Evolutionary conservation across 2,329 filamentous ascomycete species (phyloP), one percentile per base, ranked within the genome.

Genomic region (Xylariaceae sp.): DNA sequence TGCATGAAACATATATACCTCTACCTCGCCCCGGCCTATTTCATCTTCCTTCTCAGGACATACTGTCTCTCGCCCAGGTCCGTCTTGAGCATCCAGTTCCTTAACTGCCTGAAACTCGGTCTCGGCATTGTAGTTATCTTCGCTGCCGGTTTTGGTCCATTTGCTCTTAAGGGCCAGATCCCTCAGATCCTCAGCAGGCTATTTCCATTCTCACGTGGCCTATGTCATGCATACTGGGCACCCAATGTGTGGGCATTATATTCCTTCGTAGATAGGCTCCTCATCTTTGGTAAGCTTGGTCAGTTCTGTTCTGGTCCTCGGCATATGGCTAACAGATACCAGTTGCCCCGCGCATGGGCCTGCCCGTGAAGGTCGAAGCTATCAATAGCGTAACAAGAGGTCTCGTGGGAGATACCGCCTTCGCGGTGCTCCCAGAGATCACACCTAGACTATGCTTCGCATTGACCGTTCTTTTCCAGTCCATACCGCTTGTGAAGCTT

Each of bases 1-100:
- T 98, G 94, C 78, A 86, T 98, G 77, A 99, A 99, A 79, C 95
- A 99, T 74, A 98, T 99, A 65, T 96, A 98, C 74, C 87, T 97
- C 33, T 99, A 99, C 74, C 84, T 99, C 23, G 93, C 94, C 1
- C 92, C 95, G 3, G 95, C 95, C 24, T 99, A 96, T 76, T 96
- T 98, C 70, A 89, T 97, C 62, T 98, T 89, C 73, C 82, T 99
- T 9, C 83, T 98, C n/a, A 85, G 95, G 63, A 83, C 83, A 2
- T 97, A 98, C 76, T 98, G 95, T 71, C 80, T 99, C 12, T 90
- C 90, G 31, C 81, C 89, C 2, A 86, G 85, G 66, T 92, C 87
- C 1, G 79, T 93, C 44, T 90, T 96, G 66, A 82, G 84, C 28
- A 88, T 96, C 58, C 87, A 85, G 63, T 87, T 95, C 62, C 73